These are phyloP conservation scores for Naganishia onofrii DNA, from an alignment of 768 basidiomycete genomes.

Conservation along the genomic window DNA sequence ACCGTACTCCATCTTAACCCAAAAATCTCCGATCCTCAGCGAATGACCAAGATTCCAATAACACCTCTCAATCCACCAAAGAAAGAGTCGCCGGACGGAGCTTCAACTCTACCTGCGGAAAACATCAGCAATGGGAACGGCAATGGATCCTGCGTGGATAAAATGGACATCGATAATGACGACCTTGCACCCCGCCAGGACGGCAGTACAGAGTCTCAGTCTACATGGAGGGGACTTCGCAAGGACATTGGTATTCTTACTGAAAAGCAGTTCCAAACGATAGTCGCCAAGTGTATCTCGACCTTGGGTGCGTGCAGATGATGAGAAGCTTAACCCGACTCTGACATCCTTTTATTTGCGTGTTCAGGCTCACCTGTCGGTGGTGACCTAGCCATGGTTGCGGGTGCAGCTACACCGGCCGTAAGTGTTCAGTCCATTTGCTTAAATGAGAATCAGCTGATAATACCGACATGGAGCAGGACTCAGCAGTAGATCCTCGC, in stretches of 20 bases:
- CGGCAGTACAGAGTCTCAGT: conserved; percentile 39
- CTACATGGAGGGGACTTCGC: conserved; percentile 49
- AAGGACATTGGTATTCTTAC: conserved; percentile 71
- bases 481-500: conserved; percentile 16
- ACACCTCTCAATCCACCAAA: conserved; percentile 38
- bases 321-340: not conserved
- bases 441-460: not conserved
- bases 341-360: not conserved
- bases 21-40: conserved; percentile 68
- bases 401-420: conserved; percentile 6
- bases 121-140: conserved; percentile 63
- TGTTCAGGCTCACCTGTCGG: conserved; percentile 30
- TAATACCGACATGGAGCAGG: not conserved
- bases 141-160: conserved; percentile 57
- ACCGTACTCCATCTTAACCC: conserved; percentile 79
- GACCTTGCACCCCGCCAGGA: conserved; percentile 30
- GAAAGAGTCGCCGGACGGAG: not conserved
- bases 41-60: conserved; percentile 57
- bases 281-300: conserved; percentile 84
- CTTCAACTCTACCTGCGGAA: not conserved
- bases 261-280: conserved; percentile 74
- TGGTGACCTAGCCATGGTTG: conserved; percentile 24
- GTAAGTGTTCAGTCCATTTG: not conserved
- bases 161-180: conserved; percentile 31
- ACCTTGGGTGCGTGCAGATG: conserved; percentile 56